Conservation (phyloP, 1,284 basidiomycete genomes). For the Ustilago vetiveriae region DNA sequence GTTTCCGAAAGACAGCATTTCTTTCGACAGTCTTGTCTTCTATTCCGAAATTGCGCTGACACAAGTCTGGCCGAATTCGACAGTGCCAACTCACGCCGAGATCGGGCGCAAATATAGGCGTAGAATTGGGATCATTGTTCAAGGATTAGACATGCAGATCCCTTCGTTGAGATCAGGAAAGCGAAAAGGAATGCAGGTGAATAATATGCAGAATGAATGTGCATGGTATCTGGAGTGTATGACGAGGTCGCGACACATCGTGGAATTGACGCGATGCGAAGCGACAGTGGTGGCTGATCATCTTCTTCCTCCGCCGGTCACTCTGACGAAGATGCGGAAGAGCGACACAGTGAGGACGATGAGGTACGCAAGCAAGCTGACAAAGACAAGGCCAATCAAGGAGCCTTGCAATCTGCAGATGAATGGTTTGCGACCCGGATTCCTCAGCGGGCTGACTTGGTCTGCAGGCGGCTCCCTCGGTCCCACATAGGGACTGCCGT, state of each 20-base stretch:
- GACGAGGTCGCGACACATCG: not conserved
- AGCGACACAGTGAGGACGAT: slow-evolving; percentile 61
- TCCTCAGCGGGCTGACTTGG: slow-evolving; percentile 47
- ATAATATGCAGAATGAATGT: not conserved
- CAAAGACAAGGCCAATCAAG: slow-evolving; percentile 70
- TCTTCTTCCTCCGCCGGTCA: slow-evolving; percentile 33
- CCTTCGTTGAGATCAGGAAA: no score
- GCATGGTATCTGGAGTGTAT: not conserved
- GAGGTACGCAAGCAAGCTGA: slow-evolving; percentile 67
- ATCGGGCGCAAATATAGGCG: no score
- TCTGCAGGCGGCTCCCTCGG: slow-evolving; percentile 69
- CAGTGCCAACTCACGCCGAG: no score
- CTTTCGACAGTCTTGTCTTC: no score
- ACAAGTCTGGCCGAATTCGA: no score
- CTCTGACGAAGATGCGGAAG: slow-evolving; percentile 59
- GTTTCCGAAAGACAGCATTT: no score
- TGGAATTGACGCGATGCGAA: not conserved
- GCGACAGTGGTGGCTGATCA: not conserved
- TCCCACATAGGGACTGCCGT: slow-evolving; percentile 70
- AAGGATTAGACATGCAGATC: no score
- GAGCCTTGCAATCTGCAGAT: slow-evolving; percentile 71
- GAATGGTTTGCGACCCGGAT: slow-evolving; percentile 69
- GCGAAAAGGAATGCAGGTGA: not conserved
- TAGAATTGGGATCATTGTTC: no score
- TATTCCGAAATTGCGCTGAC: no score